phyloP scores from a whole-genome alignment of 768 basidiomycete species.

The Royoungia palumana region DNA sequence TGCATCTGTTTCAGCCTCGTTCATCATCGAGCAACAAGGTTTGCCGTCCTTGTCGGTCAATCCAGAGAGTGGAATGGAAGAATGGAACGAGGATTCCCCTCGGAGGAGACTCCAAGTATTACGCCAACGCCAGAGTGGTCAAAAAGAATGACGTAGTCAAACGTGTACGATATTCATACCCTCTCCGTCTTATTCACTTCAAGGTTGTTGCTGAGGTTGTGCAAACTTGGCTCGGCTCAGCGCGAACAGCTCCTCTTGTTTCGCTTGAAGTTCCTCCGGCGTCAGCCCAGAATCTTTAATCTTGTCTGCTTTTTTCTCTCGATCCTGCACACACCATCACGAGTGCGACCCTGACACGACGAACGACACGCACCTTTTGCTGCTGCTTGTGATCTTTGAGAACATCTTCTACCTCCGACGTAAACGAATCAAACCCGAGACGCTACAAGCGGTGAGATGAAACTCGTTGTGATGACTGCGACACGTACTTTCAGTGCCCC shows the following conservation, averaged over 20 bases:
- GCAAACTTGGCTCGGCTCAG: conserved; percentile 79
- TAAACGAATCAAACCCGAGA: conserved; percentile 90
- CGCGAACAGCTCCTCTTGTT: conserved; percentile 93
- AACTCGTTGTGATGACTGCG: background rate
- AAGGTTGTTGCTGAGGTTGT: conserved; percentile 47
- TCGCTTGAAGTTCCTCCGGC: conserved; percentile 81
- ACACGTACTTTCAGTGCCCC: conserved; percentile 75
- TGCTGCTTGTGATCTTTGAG: conserved; percentile 96
- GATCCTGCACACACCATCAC: conserved; percentile 50
- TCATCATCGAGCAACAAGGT: conserved; percentile 77
- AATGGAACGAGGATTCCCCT: conserved; percentile 76
- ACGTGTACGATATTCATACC: conserved; percentile 22
- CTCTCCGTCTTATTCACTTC: conserved; percentile 5
- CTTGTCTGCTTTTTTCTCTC: conserved; percentile 90
- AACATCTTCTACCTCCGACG: conserved; percentile 86
- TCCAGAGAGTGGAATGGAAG: conserved; percentile 27
- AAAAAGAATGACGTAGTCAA: conserved; percentile 33
- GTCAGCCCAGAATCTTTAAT: conserved; percentile 85
- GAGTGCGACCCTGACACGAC: conserved; percentile 1
- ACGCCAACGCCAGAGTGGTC: conserved; percentile 37
- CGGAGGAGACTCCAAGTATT: conserved; percentile 52
- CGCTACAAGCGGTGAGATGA: conserved; percentile 46
- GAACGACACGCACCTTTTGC: conserved; percentile 63
- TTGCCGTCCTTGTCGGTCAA: conserved; percentile 50
- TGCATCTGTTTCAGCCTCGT: conserved; percentile 79